Conservation (phyloP, 805 yeast species). For the Metschnikowia picachoensis region DNA sequence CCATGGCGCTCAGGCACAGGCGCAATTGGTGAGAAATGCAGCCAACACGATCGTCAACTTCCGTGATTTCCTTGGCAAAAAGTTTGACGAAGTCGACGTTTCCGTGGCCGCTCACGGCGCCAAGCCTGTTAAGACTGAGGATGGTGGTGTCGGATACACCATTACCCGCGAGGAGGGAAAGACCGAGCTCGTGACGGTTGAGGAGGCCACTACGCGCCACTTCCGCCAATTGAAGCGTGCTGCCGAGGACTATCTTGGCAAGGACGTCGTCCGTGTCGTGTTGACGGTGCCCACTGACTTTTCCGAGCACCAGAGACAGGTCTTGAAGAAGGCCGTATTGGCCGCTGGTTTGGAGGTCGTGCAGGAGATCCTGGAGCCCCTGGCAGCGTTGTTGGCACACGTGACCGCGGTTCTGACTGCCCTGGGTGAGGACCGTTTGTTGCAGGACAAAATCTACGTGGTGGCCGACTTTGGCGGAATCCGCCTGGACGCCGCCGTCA, state of each 20-base stretch:
- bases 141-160: conserved; percentile 68
- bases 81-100: conserved; percentile 66
- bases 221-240: conserved; percentile 76
- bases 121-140: conserved; percentile 47
- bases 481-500: conserved; percentile 91
- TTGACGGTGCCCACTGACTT: conserved; percentile 89
- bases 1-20: conserved; percentile 94
- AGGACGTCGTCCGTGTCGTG: conserved; percentile 74
- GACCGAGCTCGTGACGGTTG: conserved; percentile 58
- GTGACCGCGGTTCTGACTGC: conserved; percentile 36
- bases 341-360: conserved; percentile 74
- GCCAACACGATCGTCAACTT: conserved; percentile 82
- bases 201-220: conserved; percentile 81
- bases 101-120: conserved; percentile 60
- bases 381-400: conserved; percentile 87
- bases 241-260: conserved; percentile 91
- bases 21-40: conserved; percentile 89
- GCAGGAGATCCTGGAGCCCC: conserved; percentile 89
- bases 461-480: conserved; percentile 97
- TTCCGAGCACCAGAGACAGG: conserved; percentile 65
- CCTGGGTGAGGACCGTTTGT: conserved; percentile 38
- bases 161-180: conserved; percentile 48
- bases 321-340: conserved; percentile 56
- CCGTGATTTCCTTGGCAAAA: conserved; percentile 85
- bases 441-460: conserved; percentile 71